Evolutionary conservation across 129 eudicot species (phyloP).

Genomic region (Smallanthus sonchifolius): DNA sequence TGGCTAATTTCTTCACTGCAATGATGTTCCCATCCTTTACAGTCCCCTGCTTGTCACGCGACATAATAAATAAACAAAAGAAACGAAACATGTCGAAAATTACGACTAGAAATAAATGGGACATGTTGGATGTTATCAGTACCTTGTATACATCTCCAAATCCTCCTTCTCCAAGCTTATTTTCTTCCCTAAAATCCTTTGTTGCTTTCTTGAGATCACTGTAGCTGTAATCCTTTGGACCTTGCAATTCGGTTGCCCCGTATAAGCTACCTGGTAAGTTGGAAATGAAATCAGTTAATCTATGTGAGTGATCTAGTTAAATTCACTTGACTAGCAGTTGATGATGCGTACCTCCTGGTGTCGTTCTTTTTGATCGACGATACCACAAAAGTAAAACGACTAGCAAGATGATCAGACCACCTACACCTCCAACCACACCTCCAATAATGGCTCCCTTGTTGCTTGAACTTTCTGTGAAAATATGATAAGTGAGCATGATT

Average conservation of each 20-base stretch:
- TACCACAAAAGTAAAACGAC: slow-evolving; percentile 17
- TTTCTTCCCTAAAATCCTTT: slow-evolving; percentile 49
- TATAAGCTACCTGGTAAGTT: slow-evolving; percentile 37
- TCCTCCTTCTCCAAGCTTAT: slow-evolving; percentile 79
- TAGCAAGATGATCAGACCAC: slow-evolving; percentile 10
- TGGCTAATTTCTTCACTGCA: slow-evolving; percentile 57
- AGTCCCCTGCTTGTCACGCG: slow-evolving; percentile 36
- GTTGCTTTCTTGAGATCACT: slow-evolving; percentile 64
- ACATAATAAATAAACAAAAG: background rate
- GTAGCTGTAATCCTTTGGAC: slow-evolving; percentile 56
- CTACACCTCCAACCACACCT: slow-evolving; percentile 53
- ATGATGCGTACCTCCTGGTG: slow-evolving; percentile 20
- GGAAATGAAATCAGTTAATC: background rate
- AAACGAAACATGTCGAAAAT: background rate
- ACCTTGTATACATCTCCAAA: slow-evolving; percentile 87
- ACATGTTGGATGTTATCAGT: background rate
- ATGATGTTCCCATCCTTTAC: slow-evolving; percentile 56
- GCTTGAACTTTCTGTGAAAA: slow-evolving; percentile 52
- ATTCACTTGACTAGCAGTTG: background rate
- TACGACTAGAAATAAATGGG: background rate
- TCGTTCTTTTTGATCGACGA: slow-evolving; percentile 21
- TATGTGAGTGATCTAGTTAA: background rate
- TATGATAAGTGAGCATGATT: background rate
- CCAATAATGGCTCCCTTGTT: slow-evolving; percentile 58
- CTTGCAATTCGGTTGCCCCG: slow-evolving; percentile 78